phyloP scores from a whole-genome alignment of 257 asterid genomes.

The Jacaranda copaia region DNA sequence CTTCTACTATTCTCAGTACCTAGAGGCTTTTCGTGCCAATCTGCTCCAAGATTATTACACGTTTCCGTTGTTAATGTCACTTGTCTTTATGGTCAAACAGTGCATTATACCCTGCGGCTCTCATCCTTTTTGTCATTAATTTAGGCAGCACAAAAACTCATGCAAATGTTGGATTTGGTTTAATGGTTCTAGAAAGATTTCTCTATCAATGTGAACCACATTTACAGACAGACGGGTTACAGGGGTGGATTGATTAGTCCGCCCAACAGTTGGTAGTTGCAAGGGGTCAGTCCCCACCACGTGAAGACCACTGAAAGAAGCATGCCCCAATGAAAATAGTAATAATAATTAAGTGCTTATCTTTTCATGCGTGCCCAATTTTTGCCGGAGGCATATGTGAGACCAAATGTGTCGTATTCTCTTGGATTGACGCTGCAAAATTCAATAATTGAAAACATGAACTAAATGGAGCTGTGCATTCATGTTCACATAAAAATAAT shows the following conservation, averaged over 20 bases:
- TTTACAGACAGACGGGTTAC: not conserved
- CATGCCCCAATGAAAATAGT: not conserved
- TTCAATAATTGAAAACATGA: not conserved
- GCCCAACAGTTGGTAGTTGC: slow-evolving; percentile 14
- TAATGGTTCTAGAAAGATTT: not conserved
- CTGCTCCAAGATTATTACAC: not conserved
- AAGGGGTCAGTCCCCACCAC: slow-evolving; percentile 32
- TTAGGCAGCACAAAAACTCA: not conserved
- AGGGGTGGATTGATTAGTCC: not conserved
- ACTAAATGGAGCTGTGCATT: too few relatives aligned
- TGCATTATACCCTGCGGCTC: not conserved
- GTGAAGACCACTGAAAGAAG: slow-evolving; percentile 27
- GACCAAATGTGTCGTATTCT: slow-evolving; percentile 7
- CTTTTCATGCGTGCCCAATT: slow-evolving; percentile 21
- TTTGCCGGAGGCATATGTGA: too few relatives aligned
- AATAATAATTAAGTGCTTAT: not conserved
- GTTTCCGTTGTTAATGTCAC: not conserved
- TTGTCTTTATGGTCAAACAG: not conserved
- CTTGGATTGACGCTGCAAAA: not conserved
- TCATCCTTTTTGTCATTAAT: not conserved
- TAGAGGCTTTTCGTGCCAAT: not conserved
- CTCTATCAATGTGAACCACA: not conserved
- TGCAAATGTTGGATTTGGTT: not conserved
- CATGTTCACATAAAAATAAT: too few relatives aligned
- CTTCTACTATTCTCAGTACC: not conserved